phyloP scores from a whole-genome alignment of 495 filamentous ascomycete species.

The Choiromyces venosus region DNA sequence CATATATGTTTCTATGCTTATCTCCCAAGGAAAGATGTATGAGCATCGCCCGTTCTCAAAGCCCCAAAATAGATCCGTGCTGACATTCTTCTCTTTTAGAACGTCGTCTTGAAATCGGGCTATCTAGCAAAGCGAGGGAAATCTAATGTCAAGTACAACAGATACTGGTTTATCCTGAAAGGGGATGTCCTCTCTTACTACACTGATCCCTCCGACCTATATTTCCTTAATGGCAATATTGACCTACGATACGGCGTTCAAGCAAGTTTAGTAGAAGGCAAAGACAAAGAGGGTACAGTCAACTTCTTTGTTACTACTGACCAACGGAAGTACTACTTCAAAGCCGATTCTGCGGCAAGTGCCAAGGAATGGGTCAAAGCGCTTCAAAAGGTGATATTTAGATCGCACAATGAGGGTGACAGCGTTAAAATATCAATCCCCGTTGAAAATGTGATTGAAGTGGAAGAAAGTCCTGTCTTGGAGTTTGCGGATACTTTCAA shows the following conservation, averaged over 20 bases:
- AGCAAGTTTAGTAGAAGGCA: slow-evolving; percentile 57
- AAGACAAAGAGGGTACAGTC: slow-evolving; percentile 64
- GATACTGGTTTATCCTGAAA: slow-evolving; percentile 95
- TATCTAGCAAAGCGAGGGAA: slow-evolving; percentile 84
- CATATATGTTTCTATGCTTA: slow-evolving; percentile 98
- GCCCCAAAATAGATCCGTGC: not conserved
- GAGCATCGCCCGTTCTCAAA: slow-evolving; percentile 26
- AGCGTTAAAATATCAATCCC: slow-evolving; percentile 94
- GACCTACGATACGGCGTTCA: slow-evolving; percentile 90
- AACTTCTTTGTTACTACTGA: slow-evolving; percentile 76
- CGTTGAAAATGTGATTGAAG: slow-evolving; percentile 79
- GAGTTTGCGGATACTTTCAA: slow-evolving; percentile 94
- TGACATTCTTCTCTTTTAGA: slow-evolving; percentile 45
- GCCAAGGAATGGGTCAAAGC: slow-evolving; percentile 97
- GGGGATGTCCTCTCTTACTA: slow-evolving; percentile 96
- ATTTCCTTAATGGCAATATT: slow-evolving; percentile 88
- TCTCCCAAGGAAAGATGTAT: slow-evolving; percentile 78
- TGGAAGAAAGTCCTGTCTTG: slow-evolving; percentile 86
- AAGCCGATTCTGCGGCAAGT: slow-evolving; percentile 78
- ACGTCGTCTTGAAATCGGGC: slow-evolving; percentile 77
- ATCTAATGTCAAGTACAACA: slow-evolving; percentile 79
- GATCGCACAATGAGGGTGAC: slow-evolving; percentile 92
- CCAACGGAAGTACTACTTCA: slow-evolving; percentile 77
- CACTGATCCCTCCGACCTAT: slow-evolving; percentile 71
- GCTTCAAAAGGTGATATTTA: slow-evolving; percentile 89